Evolutionary conservation across 441 rosid species (phyloP).

Genomic region (Daphne laureola): DNA sequence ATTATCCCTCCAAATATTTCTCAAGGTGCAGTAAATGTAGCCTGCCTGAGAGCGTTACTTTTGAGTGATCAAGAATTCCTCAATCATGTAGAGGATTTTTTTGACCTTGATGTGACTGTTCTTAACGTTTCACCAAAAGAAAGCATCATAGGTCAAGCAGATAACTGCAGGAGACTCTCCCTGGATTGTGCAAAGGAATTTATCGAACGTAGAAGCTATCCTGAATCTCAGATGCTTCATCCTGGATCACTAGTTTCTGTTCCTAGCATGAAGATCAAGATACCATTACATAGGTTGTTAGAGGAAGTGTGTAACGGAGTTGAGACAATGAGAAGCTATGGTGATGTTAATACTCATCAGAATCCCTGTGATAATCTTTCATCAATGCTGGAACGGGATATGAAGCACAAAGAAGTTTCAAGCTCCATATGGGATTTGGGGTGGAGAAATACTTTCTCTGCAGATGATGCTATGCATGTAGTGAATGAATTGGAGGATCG

Average conservation of each 20-base stretch:
- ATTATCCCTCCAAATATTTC: slow-evolving; percentile 8
- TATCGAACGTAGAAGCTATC: slow-evolving; percentile 39
- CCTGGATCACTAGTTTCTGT: slow-evolving; percentile 13
- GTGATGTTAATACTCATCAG: slow-evolving; percentile 20
- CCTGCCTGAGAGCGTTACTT: slow-evolving; percentile 33
- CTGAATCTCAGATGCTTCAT: slow-evolving; percentile 22
- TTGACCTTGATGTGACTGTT: slow-evolving; percentile 26
- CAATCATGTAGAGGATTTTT: slow-evolving; percentile 37
- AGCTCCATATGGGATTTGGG: slow-evolving; percentile 74
- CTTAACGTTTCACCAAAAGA: slow-evolving; percentile 17
- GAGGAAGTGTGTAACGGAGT: slow-evolving; percentile 45
- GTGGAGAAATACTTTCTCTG: slow-evolving; percentile 57
- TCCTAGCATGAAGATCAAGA: slow-evolving; percentile 19
- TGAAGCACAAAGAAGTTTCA: slow-evolving; percentile 36
- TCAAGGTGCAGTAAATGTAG: slow-evolving; percentile 17
- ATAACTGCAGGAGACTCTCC: slow-evolving; percentile 27
- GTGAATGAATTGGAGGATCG: slow-evolving; percentile 53
- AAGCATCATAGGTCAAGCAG: slow-evolving; percentile 7
- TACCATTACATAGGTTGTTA: slow-evolving; percentile 44
- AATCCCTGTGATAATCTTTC: slow-evolving; percentile 27
- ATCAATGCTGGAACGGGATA: slow-evolving; percentile 49
- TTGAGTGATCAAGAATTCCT: slow-evolving; percentile 39
- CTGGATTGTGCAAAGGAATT: slow-evolving; percentile 58
- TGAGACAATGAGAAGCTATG: slow-evolving; percentile 38
- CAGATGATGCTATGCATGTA: slow-evolving; percentile 41